Evolutionary conservation across 805 yeast species (phyloP).

Genomic region (Pichia insulana): DNA sequence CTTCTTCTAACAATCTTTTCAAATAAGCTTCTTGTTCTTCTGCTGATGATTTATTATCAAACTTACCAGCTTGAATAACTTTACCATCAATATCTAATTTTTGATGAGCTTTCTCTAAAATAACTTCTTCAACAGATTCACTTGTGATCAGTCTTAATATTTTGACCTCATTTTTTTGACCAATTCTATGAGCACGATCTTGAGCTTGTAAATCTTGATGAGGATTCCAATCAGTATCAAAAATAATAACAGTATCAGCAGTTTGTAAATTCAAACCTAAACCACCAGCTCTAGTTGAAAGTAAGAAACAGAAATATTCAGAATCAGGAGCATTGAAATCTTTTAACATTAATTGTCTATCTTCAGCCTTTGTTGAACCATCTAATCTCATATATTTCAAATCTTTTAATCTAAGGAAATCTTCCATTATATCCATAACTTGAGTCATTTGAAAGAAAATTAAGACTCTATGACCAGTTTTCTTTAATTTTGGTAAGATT

Average conservation of each 20-base stretch:
- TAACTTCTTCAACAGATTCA: slow-evolving; percentile 78
- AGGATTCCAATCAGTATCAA: slow-evolving; percentile 88
- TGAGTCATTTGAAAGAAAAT: slow-evolving; percentile 86
- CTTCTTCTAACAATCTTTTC: slow-evolving; percentile 64
- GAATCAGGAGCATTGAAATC: slow-evolving; percentile 68
- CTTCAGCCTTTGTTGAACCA: slow-evolving; percentile 80
- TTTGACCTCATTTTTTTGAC: slow-evolving; percentile 81
- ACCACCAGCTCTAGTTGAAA: slow-evolving; percentile 87
- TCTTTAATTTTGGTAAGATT: slow-evolving; percentile 65
- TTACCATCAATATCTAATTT: slow-evolving; percentile 82
- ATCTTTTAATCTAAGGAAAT: slow-evolving; percentile 56
- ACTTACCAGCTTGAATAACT: slow-evolving; percentile 87
- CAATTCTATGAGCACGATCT: slow-evolving; percentile 85
- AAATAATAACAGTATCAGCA: slow-evolving; percentile 79
- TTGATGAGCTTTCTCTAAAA: slow-evolving; percentile 73
- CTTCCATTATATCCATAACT: slow-evolving; percentile 87
- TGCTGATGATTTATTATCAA: slow-evolving; percentile 76
- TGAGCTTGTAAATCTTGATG: slow-evolving; percentile 89
- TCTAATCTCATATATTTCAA: slow-evolving; percentile 71
- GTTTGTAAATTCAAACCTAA: slow-evolving; percentile 79
- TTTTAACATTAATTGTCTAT: slow-evolving; percentile 66
- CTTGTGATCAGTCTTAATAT: slow-evolving; percentile 71
- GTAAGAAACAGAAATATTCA: slow-evolving; percentile 67
- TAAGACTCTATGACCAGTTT: slow-evolving; percentile 67
- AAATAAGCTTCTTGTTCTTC: slow-evolving; percentile 81